Conservation (phyloP, 2,329 filamentous ascomycete species). For the Monilinia aucupariae region DNA sequence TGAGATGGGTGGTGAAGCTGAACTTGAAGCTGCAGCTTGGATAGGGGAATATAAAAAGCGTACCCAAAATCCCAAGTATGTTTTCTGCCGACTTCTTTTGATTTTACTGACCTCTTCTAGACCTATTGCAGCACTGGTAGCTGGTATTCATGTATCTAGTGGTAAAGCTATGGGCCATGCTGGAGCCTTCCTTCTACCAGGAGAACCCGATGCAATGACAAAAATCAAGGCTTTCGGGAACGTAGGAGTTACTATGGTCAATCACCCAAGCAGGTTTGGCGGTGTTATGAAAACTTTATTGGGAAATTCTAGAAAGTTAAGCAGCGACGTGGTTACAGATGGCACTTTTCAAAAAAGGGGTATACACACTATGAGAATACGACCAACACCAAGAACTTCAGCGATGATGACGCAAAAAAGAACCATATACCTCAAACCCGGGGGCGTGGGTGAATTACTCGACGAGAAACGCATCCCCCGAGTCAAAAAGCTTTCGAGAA, state of each 20-base stretch:
- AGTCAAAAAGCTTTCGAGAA: slow-evolving; percentile 26
- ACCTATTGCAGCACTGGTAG: slow-evolving; percentile 68
- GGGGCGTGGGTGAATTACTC: slow-evolving; percentile 52
- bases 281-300: slow-evolving; percentile 60
- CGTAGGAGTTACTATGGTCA: slow-evolving; percentile 64
- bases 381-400: slow-evolving; percentile 10
- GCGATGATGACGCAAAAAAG: slow-evolving; percentile 40
- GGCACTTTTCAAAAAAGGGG: slow-evolving; percentile 44
- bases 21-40: slow-evolving; percentile 67
- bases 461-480: slow-evolving; percentile 32
- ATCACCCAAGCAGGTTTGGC: slow-evolving; percentile 72
- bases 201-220: slow-evolving; percentile 57
- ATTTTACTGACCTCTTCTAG: slow-evolving; percentile 36
- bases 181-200: slow-evolving; percentile 63
- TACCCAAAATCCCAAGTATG: slow-evolving; percentile 57
- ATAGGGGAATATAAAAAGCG: slow-evolving; percentile 59
- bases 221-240: slow-evolving; percentile 63
- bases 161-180: slow-evolving; percentile 74
- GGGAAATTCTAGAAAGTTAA: slow-evolving; percentile 37
- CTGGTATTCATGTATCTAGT: slow-evolving; percentile 56
- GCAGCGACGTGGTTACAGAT: slow-evolving; percentile 34
- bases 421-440: slow-evolving; percentile 49
- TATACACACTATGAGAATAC: slow-evolving; percentile 43
- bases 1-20: slow-evolving; percentile 60
- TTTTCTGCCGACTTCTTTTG: not conserved